These are phyloP conservation scores for Ettlia oleoabundans DNA, from an alignment of 139 green algal species.

Conservation along the genomic window DNA sequence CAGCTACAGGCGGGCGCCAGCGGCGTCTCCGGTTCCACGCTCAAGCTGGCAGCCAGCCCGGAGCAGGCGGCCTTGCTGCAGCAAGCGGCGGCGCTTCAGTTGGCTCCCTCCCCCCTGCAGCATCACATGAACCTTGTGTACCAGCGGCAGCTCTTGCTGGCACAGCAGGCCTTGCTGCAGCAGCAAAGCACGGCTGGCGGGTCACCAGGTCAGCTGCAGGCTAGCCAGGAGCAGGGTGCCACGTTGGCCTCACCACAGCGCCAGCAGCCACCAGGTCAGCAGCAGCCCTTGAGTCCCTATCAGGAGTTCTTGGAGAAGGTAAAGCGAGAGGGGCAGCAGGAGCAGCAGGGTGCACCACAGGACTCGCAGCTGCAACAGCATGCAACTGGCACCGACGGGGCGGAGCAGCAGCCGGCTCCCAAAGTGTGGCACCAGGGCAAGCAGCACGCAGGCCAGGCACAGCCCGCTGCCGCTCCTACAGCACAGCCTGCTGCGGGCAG, in stretches of 20 bases:
- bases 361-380: background rate
- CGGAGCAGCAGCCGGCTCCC: background rate
- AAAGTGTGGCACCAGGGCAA: background rate
- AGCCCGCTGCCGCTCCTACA: too few species aligned
- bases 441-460: background rate
- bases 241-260: too few species aligned
- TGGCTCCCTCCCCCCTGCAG: background rate
- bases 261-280: too few species aligned
- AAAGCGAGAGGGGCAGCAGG: too few species aligned
- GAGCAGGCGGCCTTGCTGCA: conserved; percentile 14
- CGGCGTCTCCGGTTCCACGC: background rate
- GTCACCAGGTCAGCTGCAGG: background rate
- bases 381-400: background rate
- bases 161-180: background rate
- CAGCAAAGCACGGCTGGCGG: background rate
- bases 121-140: background rate
- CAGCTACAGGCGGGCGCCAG: background rate
- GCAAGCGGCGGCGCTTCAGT: background rate
- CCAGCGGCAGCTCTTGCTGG: background rate
- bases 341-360: background rate
- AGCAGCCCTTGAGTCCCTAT: too few species aligned
- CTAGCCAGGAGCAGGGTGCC: too few species aligned
- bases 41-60: background rate
- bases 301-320: too few species aligned
- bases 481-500: too few species aligned